phyloP scores from a whole-genome alignment of 2,329 filamentous ascomycete species.

The Monosporascus sp. region DNA sequence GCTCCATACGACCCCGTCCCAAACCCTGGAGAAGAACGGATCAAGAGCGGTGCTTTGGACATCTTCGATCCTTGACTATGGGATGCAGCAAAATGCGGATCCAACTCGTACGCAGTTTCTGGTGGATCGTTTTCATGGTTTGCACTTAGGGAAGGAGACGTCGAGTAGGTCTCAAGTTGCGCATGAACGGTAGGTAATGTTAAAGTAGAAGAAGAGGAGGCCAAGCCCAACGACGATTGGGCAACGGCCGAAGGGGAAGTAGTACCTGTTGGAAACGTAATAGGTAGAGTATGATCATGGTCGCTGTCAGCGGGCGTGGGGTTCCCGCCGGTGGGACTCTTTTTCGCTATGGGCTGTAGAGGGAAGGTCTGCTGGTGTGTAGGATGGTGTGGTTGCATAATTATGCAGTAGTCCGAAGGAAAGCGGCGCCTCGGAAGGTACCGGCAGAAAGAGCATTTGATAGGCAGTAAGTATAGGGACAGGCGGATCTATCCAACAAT shows the following conservation, averaged over 20 bases:
- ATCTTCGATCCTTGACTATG: conserved; percentile 22
- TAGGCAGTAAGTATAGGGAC: too few species aligned
- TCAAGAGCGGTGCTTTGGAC: conserved; percentile 49
- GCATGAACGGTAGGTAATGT: neutral
- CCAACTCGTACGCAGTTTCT: conserved; percentile 15
- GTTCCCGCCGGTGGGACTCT: conserved; percentile 13
- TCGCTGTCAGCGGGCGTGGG: conserved; percentile 6
- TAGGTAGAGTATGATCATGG: neutral
- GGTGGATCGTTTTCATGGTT: conserved; percentile 19
- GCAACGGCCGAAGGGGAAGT: neutral
- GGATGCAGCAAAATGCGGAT: conserved; percentile 11
- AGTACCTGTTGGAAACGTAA: neutral
- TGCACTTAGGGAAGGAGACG: conserved; percentile 10
- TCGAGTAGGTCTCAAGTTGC: conserved; percentile 8
- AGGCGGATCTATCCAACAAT: too few species aligned
- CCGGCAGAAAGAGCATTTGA: neutral
- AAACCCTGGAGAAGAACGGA: conserved; percentile 55
- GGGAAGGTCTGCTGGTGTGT: conserved; percentile 20
- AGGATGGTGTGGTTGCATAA: conserved; percentile 5
- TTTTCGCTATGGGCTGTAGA: conserved; percentile 17
- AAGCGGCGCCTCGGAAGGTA: neutral
- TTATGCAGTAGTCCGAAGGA: neutral
- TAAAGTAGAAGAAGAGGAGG: neutral
- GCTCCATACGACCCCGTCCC: conserved; percentile 59
- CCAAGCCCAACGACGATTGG: neutral